Conservation (phyloP, 441 rosid species). For the Aquilaria agallochum region DNA sequence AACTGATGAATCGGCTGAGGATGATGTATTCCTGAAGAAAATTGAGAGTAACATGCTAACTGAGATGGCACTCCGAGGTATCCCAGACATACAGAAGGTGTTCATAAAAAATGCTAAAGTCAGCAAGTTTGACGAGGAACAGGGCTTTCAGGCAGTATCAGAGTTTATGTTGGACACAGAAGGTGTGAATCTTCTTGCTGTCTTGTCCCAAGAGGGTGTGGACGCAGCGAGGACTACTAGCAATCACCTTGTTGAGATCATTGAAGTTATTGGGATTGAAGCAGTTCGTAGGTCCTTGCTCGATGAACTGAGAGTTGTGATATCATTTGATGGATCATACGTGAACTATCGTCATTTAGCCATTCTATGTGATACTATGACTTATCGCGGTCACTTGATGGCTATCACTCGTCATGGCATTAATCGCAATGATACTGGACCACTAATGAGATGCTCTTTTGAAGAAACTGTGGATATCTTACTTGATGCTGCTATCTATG, state of each 20-base stretch:
- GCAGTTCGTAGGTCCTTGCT: constrained; percentile 91
- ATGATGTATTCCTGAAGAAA: constrained; percentile 97
- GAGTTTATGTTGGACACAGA: constrained; percentile 99
- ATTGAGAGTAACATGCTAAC: constrained; percentile 99
- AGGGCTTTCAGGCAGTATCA: constrained; percentile 72
- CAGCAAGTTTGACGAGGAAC: constrained; percentile 77
- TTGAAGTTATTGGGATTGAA: constrained; percentile 96
- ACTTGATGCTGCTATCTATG: constrained; percentile 96
- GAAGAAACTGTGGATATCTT: constrained; percentile 99
- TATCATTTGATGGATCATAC: constrained; percentile 96
- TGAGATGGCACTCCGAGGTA: constrained; percentile 98
- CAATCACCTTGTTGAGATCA: constrained; percentile 94
- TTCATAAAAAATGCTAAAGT: constrained; percentile 83
- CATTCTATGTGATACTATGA: constrained; percentile 97
- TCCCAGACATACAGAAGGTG: constrained; percentile 95
- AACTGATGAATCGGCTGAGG: constrained; percentile 93
- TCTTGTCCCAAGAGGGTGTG: constrained; percentile 92
- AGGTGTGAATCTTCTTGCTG: constrained; percentile 98
- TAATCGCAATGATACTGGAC: constrained; percentile 96
- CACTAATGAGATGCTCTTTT: constrained; percentile 97
- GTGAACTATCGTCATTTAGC: constrained; percentile 97
- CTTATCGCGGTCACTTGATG: constrained; percentile 98
- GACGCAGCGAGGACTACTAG: constrained; percentile 91
- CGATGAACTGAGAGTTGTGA: constrained; percentile 94
- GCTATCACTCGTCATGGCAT: constrained; percentile 99